Evolutionary conservation across 768 basidiomycete genomes (phyloP).

Genomic region (Pisolithus microcarpus): DNA sequence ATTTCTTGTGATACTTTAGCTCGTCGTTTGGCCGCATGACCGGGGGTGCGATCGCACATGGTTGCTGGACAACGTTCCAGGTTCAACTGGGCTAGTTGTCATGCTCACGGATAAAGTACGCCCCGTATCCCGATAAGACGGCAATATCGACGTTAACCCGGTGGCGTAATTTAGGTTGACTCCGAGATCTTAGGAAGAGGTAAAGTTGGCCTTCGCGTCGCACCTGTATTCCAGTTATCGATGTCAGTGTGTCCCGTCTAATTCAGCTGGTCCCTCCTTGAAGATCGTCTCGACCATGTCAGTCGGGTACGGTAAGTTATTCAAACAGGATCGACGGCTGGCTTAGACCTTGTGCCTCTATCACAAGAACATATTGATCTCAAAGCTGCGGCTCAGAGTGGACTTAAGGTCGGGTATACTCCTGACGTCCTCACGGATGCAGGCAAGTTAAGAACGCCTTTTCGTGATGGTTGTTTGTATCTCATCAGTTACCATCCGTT

Average conservation of each 20-base stretch:
- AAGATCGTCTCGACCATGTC: slow-evolving; percentile 91
- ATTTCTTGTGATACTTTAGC: slow-evolving; percentile 19
- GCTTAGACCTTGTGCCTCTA: background rate
- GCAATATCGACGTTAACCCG: background rate
- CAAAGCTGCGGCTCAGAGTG: slow-evolving; percentile 46
- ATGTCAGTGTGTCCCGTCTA: background rate
- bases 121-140: too few species aligned
- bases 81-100: slow-evolving; percentile 54
- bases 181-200: slow-evolving; percentile 47
- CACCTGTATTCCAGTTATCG: background rate
- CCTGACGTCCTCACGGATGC: slow-evolving; percentile 93
- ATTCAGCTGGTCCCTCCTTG: slow-evolving; percentile 62
- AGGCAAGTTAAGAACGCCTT: slow-evolving; percentile 35
- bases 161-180: slow-evolving; percentile 46
- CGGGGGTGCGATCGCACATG: slow-evolving; percentile 52
- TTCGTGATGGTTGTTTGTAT: background rate
- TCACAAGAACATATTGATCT: slow-evolving; percentile 77
- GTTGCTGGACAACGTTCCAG: slow-evolving; percentile 67
- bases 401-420: slow-evolving; percentile 79
- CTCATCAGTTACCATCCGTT: background rate
- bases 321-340: background rate
- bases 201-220: slow-evolving; percentile 9
- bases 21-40: slow-evolving; percentile 50
- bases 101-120: slow-evolving; percentile 67
- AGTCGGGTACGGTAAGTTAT: slow-evolving; percentile 67